Base-by-base conservation (phyloP, 2,329 filamentous ascomycete species). In the Pseudogymnoascus sp. region DNA sequence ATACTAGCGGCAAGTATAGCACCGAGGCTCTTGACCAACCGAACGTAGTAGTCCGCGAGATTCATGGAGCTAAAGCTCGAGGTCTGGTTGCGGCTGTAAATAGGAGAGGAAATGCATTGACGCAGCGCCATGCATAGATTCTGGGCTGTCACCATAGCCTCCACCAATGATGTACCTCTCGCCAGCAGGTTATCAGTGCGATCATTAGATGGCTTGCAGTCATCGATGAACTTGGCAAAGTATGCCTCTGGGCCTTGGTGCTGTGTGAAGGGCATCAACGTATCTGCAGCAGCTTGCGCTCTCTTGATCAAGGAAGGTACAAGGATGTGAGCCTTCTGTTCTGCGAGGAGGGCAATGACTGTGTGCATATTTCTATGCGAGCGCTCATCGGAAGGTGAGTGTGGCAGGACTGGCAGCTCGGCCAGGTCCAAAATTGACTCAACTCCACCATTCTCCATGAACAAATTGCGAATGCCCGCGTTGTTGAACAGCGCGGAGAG, bases 391-490 rank as follows among this genome's bases (percentile, higher is more conserved):
- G 87, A 83, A 71, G 90, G 88, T 70, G 90, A 84, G 68, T 87
- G 86, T 0, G 91, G 86, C 56, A 98, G 81, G 72, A 91, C 93
- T 4, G 91, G 89, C 31, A 93, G 84, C 62, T 89, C 90, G 41
- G 89, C 89, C 62, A 97, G 85, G 71, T 97, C 91, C 62, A 99
- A 80, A 19, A 98, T 80, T 60, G 89, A 81, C 73, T 97, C 91
- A 24, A 93, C 86, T 6, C 91, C 95, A 63, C 92, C 91, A 60
- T 84, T 83, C 62, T 89, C 85, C 66, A 95, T 86, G 71, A 97
- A 93, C 24, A 84, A 82, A 16, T 68, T 65, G 11, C 72, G 70
- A 24, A 72, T 67, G 5, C 70, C 66, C 2, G 68, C 65, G 59
- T 73, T 73, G 16, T 64, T 65, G 38, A 75, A 68, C 40, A 75